Conservation (phyloP, 2,329 filamentous ascomycete species). For the Cladophialophora carrionii region DNA sequence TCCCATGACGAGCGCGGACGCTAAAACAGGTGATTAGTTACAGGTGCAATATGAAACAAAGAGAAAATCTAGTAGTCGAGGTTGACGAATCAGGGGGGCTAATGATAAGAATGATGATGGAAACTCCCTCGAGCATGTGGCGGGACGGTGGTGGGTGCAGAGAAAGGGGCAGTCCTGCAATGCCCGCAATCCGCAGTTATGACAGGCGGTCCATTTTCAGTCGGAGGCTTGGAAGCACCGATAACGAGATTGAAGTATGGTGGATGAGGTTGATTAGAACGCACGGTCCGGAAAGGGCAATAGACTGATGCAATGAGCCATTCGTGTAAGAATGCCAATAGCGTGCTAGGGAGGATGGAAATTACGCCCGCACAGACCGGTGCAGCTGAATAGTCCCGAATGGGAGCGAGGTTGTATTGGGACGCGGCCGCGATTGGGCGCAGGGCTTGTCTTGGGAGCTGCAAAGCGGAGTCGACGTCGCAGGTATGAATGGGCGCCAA, state of each 20-base stretch:
- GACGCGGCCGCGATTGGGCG: constrained; percentile 8
- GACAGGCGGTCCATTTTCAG: not conserved
- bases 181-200: not conserved
- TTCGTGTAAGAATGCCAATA: constrained; percentile 3
- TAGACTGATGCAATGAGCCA: constrained; percentile 14
- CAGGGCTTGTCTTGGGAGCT: not conserved
- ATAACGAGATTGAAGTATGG: constrained; percentile 13
- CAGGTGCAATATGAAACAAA: constrained; percentile 17
- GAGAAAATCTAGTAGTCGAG: constrained; percentile 3
- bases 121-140: not conserved
- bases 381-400: constrained; percentile 18
- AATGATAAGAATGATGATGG: not conserved
- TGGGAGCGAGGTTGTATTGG: constrained; percentile 11
- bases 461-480: constrained; percentile 10
- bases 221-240: constrained; percentile 11
- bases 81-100: constrained; percentile 16
- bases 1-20: constrained; percentile 33
- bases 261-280: constrained; percentile 14
- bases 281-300: constrained; percentile 25
- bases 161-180: not conserved
- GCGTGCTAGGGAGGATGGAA: constrained; percentile 8
- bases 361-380: constrained; percentile 9
- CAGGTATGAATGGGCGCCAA: constrained; percentile 19
- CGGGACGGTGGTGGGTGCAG: not conserved
- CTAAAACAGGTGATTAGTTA: constrained; percentile 31